phyloP scores from a whole-genome alignment of 371 early-diverging fungal genomes.

The Mortierella sp. region DNA sequence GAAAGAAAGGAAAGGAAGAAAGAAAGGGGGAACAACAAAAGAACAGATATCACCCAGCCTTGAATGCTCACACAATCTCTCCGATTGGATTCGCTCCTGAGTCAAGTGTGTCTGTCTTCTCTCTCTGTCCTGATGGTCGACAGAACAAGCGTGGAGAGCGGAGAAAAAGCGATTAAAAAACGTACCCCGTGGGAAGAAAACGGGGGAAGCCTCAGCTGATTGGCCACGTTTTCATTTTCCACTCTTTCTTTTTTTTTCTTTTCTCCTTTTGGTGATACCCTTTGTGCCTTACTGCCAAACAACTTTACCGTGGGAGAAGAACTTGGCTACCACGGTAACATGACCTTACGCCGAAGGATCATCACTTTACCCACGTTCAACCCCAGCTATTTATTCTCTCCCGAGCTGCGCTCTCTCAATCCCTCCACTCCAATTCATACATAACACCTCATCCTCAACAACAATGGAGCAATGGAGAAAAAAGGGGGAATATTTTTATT shows the following conservation, averaged over 20 bases:
- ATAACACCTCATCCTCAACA: background rate
- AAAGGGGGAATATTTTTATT: conserved; percentile 6
- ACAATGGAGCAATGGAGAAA: background rate
- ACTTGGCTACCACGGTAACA: background rate
- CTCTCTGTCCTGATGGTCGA: background rate
- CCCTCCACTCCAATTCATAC: background rate
- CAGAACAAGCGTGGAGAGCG: background rate
- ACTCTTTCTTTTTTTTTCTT: background rate
- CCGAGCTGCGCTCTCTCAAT: background rate
- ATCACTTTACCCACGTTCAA: conserved; percentile 1
- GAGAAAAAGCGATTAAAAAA: conserved; percentile 8
- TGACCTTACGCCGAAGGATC: background rate
- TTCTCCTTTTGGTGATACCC: background rate
- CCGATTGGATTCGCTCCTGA: conserved; percentile 10
- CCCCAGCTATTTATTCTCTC: background rate
- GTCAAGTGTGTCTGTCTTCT: conserved; percentile 7
- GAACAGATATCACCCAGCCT: background rate
- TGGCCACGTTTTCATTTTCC: conserved; percentile 16
- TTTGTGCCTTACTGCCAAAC: background rate
- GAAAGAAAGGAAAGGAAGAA: background rate
- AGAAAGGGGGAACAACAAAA: background rate
- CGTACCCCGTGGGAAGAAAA: conserved; percentile 39
- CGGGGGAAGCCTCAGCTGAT: conserved; percentile 21
- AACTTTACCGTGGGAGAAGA: background rate
- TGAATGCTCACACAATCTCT: conserved; percentile 3